Conservation (phyloP, 2,329 filamentous ascomycete genomes). For the Exophiala sideris region DNA sequence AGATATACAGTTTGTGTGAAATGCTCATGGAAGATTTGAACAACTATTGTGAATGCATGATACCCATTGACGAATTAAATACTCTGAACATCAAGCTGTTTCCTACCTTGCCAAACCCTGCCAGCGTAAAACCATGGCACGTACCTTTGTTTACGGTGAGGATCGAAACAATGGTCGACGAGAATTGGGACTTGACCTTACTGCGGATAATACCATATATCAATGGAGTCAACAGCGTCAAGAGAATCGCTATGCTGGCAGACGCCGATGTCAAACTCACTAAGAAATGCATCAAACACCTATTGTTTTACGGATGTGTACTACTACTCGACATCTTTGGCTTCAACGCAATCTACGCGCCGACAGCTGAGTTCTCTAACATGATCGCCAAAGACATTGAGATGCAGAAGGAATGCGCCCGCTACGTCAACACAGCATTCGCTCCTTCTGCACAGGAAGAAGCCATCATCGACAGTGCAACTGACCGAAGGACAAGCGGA, state of each 20-base stretch:
- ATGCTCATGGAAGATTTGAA: constrained; percentile 89
- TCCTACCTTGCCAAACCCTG: constrained; percentile 72
- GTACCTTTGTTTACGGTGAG: constrained; percentile 73
- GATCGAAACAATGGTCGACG: constrained; percentile 51
- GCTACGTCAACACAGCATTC: constrained; percentile 67
- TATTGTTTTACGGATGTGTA: constrained; percentile 89
- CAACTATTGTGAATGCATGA: constrained; percentile 98
- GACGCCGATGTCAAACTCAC: constrained; percentile 85
- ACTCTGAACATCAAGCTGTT: constrained; percentile 97
- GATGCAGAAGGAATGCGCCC: constrained; percentile 82
- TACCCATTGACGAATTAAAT: constrained; percentile 93
- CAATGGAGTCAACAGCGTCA: constrained; percentile 85
- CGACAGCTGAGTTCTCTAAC: constrained; percentile 70
- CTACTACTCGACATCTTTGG: constrained; percentile 92
- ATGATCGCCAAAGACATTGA: constrained; percentile 70
- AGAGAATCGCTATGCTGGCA: constrained; percentile 77
- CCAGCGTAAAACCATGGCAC: constrained; percentile 79
- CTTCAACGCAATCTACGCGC: constrained; percentile 86
- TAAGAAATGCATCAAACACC: constrained; percentile 79
- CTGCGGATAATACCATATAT: constrained; percentile 72
- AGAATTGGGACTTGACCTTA: constrained; percentile 55
- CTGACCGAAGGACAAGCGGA: constrained; percentile 18
- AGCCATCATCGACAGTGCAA: constrained; percentile 14
- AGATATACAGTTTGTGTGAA: constrained; percentile 70
- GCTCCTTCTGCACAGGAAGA: constrained; percentile 32